phyloP scores from a whole-genome alignment of 2,329 filamentous ascomycete species.

The Parascedosporium putredinis region DNA sequence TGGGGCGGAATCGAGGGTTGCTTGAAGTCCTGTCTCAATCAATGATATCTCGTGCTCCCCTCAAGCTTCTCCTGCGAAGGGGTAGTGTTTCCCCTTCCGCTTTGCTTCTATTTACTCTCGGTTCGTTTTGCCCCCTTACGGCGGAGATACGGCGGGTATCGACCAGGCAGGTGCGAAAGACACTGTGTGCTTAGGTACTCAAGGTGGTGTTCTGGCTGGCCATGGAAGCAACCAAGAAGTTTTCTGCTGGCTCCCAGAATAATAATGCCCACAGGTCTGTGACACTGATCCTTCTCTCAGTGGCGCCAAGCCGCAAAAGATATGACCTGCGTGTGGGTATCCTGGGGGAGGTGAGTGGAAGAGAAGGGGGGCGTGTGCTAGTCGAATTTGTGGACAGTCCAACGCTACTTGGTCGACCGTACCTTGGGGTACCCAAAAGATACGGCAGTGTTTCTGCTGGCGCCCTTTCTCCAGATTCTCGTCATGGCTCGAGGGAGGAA shows the following conservation, averaged over 20 bases:
- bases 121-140: no score
- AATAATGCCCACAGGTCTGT: background rate
- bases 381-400: background rate
- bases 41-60: no score
- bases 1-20: no score
- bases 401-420: background rate
- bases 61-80: no score
- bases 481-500: background rate
- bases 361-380: background rate
- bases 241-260: background rate
- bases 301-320: slow-evolving; percentile 5
- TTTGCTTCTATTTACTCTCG: no score
- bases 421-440: background rate
- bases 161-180: background rate
- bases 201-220: background rate
- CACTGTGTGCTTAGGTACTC: background rate
- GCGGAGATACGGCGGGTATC: no score
- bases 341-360: background rate
- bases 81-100: no score
- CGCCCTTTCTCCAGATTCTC: slow-evolving; percentile 6
- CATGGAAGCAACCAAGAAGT: background rate
- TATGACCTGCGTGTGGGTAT: slow-evolving; percentile 7
- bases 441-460: background rate
- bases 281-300: slow-evolving; percentile 2
- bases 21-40: no score